Percentiles rank a stretch among this genome's conserved stretches.
phyloP scores from a whole-genome alignment of 352 stramenopile species.

The Phytophthora nicotianae region DNA sequence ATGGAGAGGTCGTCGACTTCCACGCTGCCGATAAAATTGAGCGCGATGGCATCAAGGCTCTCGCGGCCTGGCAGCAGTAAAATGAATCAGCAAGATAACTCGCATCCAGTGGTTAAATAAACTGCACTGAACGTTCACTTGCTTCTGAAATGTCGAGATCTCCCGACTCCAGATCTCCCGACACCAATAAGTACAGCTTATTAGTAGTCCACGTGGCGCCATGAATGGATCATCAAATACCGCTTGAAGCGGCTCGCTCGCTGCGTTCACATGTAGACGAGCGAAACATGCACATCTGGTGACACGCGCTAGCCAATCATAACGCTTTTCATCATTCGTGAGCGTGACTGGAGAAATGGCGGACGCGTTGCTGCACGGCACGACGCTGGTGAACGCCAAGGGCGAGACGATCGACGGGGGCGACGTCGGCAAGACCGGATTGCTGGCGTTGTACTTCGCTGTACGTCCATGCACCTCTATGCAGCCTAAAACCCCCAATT shows the following conservation, averaged over 20 bases:
- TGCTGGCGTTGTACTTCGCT: conserved; percentile 80
- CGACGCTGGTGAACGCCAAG: conserved; percentile 60
- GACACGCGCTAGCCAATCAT: conserved; percentile 17
- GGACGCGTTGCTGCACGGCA: conserved; percentile 47
- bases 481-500: background rate
- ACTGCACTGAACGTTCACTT: background rate
- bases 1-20: conserved; percentile 73
- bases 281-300: conserved; percentile 6
- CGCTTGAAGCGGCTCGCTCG: background rate
- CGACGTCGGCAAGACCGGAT: conserved; percentile 43
- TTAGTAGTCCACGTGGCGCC: too few relatives aligned
- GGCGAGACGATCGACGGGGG: conserved; percentile 49
- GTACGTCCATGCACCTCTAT: conserved; percentile 27
- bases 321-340: background rate
- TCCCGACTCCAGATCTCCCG: too few relatives aligned
- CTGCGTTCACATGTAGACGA: conserved; percentile 12
- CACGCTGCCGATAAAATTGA: conserved; percentile 68
- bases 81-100: background rate
- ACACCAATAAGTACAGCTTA: background rate
- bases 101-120: background rate
- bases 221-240: background rate
- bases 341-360: conserved; percentile 33
- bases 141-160: background rate
- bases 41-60: conserved; percentile 46
- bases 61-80: conserved; percentile 53